phyloP scores from a whole-genome alignment of 2,329 filamentous ascomycete species.

The Aspergillus sp. region DNA sequence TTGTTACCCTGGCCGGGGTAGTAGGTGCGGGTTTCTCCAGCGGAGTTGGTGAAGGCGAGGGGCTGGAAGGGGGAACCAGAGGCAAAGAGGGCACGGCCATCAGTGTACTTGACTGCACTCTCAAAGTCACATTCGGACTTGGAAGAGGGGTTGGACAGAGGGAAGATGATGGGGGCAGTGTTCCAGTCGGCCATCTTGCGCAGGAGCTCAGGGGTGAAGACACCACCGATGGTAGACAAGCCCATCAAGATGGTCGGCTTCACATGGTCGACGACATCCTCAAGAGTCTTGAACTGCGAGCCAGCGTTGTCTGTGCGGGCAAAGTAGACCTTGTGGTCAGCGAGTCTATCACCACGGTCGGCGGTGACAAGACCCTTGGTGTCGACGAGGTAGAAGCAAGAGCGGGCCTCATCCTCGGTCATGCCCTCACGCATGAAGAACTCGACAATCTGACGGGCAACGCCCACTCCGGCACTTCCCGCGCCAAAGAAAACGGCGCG shows the following conservation, averaged over 20 bases:
- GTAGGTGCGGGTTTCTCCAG: conserved; percentile 60
- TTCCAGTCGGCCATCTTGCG: conserved; percentile 59
- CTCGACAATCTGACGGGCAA: conserved; percentile 95
- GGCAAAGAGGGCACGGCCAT: conserved; percentile 87
- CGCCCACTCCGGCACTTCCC: conserved; percentile 91
- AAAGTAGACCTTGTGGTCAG: conserved; percentile 76
- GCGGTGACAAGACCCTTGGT: conserved; percentile 91
- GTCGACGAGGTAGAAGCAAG: conserved; percentile 96
- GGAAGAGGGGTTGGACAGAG: conserved; percentile 89
- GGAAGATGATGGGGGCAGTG: conserved; percentile 86
- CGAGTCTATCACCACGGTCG: conserved; percentile 89
- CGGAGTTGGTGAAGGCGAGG: conserved; percentile 58
- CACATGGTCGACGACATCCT: conserved; percentile 90
- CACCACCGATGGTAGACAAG: conserved; percentile 87
- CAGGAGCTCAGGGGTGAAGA: conserved; percentile 86
- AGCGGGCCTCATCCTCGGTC: conserved; percentile 77
- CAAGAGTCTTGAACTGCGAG: conserved; percentile 68
- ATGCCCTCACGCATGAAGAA: conserved; percentile 93
- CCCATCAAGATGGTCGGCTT: conserved; percentile 93
- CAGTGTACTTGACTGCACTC: conserved; percentile 84
- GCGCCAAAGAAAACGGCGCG: conserved; percentile 94
- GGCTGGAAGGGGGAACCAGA: conserved; percentile 88
- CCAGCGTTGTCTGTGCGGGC: conserved; percentile 61
- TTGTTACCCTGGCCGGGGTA: conserved; percentile 75
- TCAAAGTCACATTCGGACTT: conserved; percentile 98